Evolutionary conservation across 495 filamentous ascomycete species (phyloP), one percentile per base, ranked within the genome.

Genomic region (Aspergillus conjunctus): DNA sequence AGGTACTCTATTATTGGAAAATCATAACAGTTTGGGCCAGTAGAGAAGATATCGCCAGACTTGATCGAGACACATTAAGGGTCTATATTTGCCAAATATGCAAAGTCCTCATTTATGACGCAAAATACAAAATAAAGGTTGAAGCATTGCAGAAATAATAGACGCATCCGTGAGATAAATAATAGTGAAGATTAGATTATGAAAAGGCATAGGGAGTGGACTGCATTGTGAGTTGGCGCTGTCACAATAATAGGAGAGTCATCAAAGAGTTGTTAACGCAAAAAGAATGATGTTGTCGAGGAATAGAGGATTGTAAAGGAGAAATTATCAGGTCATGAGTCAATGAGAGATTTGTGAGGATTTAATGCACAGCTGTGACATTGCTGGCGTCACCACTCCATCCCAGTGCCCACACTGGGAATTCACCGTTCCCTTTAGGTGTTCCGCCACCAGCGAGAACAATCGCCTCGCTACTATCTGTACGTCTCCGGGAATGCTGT

Each of bases 391-490:
- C 75, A 39, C 71, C 67, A 41, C 63, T 66, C 76, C 76, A 79
- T 21, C 73, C 75, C 39, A 76, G 66, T 0, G 78, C 71, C 78
- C 78, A 80, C 12, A 78, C 59, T 4, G 76, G 76, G 56, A 76
- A 68, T 10, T 72, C 73, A 11, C 67, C 62, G 22, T 65, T 71
- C 43, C 58, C 59, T 37, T 66, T 67, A 3, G 61, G 50, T 4
- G 72, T 71, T 11, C 66, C 63, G 3, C 61, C 55, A 3, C 69
- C 64, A 10, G 66, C 66, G 8, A 79, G 52, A 46, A 74, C 69
- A 34, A 80, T 78, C 15, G 75, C 75, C 54, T 72, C 73, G 54
- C 76, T 80, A 64, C 78, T 80, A 63, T 80, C 78, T 0, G 75
- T 79, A 39, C 76, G 73, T 54, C 78, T 72, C 30, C 76, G 68